Base-by-base conservation (phyloP, 495 filamentous ascomycete genomes). In the Penicillium chermesinum region DNA sequence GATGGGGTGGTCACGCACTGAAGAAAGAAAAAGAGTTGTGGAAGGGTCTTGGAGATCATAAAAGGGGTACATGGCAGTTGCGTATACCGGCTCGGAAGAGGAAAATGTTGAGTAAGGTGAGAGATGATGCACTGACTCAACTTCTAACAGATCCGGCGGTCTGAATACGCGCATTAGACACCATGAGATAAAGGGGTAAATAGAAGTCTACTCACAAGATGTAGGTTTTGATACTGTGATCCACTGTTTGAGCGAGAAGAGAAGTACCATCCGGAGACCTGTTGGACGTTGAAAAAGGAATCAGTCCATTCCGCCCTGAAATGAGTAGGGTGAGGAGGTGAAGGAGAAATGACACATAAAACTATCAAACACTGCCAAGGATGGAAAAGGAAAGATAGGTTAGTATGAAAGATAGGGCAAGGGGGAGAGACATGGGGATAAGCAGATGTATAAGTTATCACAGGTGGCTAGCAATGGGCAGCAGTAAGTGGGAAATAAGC, bases 181-280 rank as follows among this genome's bases (percentile, higher is more conserved):
- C n/a, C n/a, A 20, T 13, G 7, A 18, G 18, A 49, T 49, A 1
- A 34, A 30, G 35, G 12, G 8, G 8, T 1, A 36, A 37, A 44
- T 18, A 22, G 13, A 35, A 21, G 15, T 20, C 4, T 19, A 63
- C 67, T 58, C 54, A 84, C 75, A 96, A 57, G 22, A 94, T 78
- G 64, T 82, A 93, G 10, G 82, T 80, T 41, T 80, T 74, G 35
- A 94, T 72, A 39, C 67, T 71, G 54, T 90, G 81, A 49, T 88
- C 77, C 6, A 80, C 82, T 33, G 77, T 84, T 19, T 78, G 77
- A n/a, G 89, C 86, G 57, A 98, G 60, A 39, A 96, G 67, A 6
- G 80, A 81, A 8, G 89, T 93, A 13, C 91, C 89, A 59, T 96
- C 91, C 38, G 87, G 81, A 6, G 88, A 81, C 84, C 82, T 82